Evolutionary conservation across 768 basidiomycete species (phyloP).

Genomic region (Termitomyces sp.): DNA sequence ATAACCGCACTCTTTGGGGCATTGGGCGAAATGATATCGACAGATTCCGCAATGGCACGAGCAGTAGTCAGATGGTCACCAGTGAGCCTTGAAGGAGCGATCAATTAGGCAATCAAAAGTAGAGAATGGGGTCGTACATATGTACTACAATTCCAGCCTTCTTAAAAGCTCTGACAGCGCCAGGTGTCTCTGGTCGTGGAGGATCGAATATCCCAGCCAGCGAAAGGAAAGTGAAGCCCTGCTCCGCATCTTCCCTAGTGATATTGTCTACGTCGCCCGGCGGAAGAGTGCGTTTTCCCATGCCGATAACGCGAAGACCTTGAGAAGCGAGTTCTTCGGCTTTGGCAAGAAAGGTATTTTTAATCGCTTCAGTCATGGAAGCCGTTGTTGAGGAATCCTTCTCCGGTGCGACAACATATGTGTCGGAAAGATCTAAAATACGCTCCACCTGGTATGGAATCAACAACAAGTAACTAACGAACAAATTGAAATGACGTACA

Average conservation of each 20-base stretch:
- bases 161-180: conserved; percentile 44
- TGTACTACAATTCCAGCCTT: conserved; percentile 48
- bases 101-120: background rate
- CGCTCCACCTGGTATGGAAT: conserved; percentile 29
- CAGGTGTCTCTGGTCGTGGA: conserved; percentile 46
- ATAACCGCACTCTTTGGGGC: conserved; percentile 32
- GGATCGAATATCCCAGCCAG: conserved; percentile 54
- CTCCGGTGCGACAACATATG: conserved; percentile 24
- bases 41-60: conserved; percentile 42
- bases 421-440: conserved; percentile 41
- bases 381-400: conserved; percentile 14
- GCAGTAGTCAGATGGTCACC: conserved; percentile 51
- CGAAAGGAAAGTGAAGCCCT: conserved; percentile 42
- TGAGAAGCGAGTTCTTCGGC: conserved; percentile 33
- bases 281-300: conserved; percentile 22
- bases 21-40: conserved; percentile 39
- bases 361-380: conserved; percentile 23
- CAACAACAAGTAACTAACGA: background rate
- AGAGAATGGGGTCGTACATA: conserved; percentile 20
- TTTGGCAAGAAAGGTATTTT: conserved; percentile 22
- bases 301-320: conserved; percentile 34
- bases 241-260: conserved; percentile 38
- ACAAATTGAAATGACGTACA: conserved; percentile 13
- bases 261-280: conserved; percentile 18
- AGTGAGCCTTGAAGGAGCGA: conserved; percentile 36